Evolutionary conservation across 2,329 filamentous ascomycete genomes (phyloP), one percentile per base, ranked within the genome.

Genomic region (Diplodia mutila): DNA sequence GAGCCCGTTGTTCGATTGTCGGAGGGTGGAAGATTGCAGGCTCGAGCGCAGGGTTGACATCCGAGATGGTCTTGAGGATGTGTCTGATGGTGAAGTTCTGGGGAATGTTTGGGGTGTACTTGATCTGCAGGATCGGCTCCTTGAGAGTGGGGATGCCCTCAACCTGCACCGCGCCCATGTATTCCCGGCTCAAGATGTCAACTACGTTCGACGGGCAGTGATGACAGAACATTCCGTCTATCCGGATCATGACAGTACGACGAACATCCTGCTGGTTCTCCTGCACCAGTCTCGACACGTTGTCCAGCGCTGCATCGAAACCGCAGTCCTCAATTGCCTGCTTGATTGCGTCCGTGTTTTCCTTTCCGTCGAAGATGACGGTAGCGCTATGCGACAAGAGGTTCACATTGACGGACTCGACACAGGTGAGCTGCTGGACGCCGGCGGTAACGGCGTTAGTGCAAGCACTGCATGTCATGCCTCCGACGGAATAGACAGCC

Each of bases 1-100:
- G 87, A 3, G 93, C 92, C 11, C 91, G 87, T 73, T 97, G 92
- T 77, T 97, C 94, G 4, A 97, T 85, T 0, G 90, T 93, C 0
- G 91, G 91, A 0, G 92, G 90, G 70, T 94, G 92, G 75, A 93
- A 90, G 14, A 97, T 86, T 1, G 86, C 88, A 1, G 90, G 87
- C 29, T 81, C 81, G 69, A 97, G 90, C 0, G 83, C 85, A 1
- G 85, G 80, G 72, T 97, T 90, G 6, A 87, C 84, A 5, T 84
- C 84, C 66, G 87, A 83, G 61, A 97, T 91, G 1, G 87, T 84
- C 14, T 83, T 80, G 14, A 96, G 81, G 51, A 97, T 91, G 8
- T 87, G 85, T 59, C 94, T 87, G 70, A 97, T 86, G 0, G 92
- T 97, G 73, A 97, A 87, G 0, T 72, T 75, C 52, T 55, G 39